Evolutionary conservation across 441 rosid species (phyloP).

Genomic region (Breynia disticha): DNA sequence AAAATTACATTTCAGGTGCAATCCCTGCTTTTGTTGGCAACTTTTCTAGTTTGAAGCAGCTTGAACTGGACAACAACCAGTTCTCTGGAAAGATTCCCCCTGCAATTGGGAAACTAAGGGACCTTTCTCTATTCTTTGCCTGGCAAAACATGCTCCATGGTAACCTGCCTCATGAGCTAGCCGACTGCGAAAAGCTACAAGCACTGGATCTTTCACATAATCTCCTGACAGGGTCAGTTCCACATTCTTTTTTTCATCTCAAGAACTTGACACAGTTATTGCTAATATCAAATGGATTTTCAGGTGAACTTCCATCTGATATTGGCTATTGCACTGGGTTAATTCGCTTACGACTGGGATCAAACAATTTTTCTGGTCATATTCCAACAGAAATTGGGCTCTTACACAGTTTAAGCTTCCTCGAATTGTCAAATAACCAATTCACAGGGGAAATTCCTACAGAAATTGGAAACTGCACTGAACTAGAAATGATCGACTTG

Average conservation of each 20-base stretch:
- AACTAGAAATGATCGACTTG: slow-evolving; percentile 62
- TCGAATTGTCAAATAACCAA: slow-evolving; percentile 51
- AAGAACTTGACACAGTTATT: slow-evolving; percentile 46
- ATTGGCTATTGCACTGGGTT: slow-evolving; percentile 51
- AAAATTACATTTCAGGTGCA: slow-evolving; percentile 45
- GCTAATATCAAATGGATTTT: slow-evolving; percentile 50
- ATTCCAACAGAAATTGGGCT: slow-evolving; percentile 46
- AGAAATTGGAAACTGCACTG: slow-evolving; percentile 47
- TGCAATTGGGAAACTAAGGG: slow-evolving; percentile 40
- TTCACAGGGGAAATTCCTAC: slow-evolving; percentile 45
- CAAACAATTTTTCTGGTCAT: slow-evolving; percentile 42
- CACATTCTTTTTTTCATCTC: slow-evolving; percentile 48
- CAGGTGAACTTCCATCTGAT: slow-evolving; percentile 47
- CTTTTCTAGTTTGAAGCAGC: slow-evolving; percentile 41
- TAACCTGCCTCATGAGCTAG: slow-evolving; percentile 47
- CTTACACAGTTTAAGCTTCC: slow-evolving; percentile 43
- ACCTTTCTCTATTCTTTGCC: slow-evolving; percentile 53
- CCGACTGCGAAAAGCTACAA: slow-evolving; percentile 48
- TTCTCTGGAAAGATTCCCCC: slow-evolving; percentile 49
- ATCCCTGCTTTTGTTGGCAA: slow-evolving; percentile 41
- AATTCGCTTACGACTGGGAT: slow-evolving; percentile 52
- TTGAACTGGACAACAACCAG: slow-evolving; percentile 55
- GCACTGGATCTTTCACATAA: slow-evolving; percentile 66
- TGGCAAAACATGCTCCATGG: slow-evolving; percentile 64
- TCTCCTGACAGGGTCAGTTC: slow-evolving; percentile 49